Percentiles rank a stretch among this genome's conserved stretches.
These are phyloP conservation scores for Guadua angustifolia DNA, from an alignment of 176 grass and related monocot genomes.

Conservation along the genomic window DNA sequence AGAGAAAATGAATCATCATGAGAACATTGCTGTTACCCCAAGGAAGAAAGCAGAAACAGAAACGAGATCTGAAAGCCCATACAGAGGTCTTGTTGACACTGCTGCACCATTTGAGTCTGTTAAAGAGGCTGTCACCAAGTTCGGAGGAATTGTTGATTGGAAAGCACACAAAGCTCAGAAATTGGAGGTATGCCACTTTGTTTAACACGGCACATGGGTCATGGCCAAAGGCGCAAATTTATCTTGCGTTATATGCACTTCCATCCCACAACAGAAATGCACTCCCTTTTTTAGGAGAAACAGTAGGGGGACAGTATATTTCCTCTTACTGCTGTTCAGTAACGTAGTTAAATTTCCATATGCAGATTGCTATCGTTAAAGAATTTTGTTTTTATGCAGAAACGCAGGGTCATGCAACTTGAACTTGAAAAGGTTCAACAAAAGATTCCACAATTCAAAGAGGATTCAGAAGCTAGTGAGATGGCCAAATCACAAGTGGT, in stretches of 20 bases:
- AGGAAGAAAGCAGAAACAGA: constrained; percentile 53
- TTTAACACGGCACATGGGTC: constrained; percentile 28
- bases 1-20: constrained; percentile 16
- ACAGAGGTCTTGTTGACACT: constrained; percentile 68
- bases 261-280: constrained; percentile 3
- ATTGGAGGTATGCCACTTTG: constrained; percentile 64
- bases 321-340: neutral
- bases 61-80: constrained; percentile 45
- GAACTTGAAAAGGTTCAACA: constrained; percentile 76
- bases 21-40: constrained; percentile 17
- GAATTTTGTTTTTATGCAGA: constrained; percentile 55
- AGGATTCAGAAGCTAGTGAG: constrained; percentile 58
- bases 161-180: constrained; percentile 73
- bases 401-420: constrained; percentile 54
- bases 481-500: constrained; percentile 57
- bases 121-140: constrained; percentile 83
- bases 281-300: constrained; percentile 14
- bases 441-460: constrained; percentile 64
- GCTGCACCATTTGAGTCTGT: constrained; percentile 91
- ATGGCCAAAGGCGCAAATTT: neutral
- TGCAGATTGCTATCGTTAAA: constrained; percentile 32
- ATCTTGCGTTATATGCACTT: constrained; percentile 27
- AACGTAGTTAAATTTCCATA: constrained; percentile 3
- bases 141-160: constrained; percentile 95
- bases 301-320: neutral